Base-by-base conservation (phyloP, 495 filamentous ascomycete genomes). In the Aspergillus mulundensis region DNA sequence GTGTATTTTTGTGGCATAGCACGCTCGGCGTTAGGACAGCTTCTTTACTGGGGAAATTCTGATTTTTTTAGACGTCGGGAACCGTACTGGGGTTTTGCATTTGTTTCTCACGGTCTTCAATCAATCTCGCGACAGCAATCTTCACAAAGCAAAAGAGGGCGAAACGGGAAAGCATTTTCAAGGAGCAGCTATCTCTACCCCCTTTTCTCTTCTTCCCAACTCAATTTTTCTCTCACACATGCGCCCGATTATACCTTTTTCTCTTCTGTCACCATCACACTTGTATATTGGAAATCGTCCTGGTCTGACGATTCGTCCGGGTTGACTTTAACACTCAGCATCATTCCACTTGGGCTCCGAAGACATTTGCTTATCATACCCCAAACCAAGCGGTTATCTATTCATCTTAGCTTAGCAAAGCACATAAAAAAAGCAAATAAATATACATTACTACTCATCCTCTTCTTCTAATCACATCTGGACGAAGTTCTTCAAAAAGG, bases 1-100 rank as follows among this genome's bases (percentile, higher is more conserved):
- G 49, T 66, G 58, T 66, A 62, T 54, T 63, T 53, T 59, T 65
- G 62, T 65, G 63, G 63, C 63, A 63, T 66, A 66, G 63, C 63
- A 61, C 63, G 56, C 63, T 61, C 61, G 63, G 62, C 58, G 62
- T 65, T 65, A 47, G 59, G 62, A 57, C 44, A 50, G 32, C 21
- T 50, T n/a, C 38, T 41, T 46, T 47, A 49, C 50, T 54, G 48
- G 42, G 41, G 38, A 40, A 40, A 28, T 57, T 56, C 49, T 48
- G 39, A 44, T 60, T 46, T 54, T 46, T 46, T 18, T 64, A 64
- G 62, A 64, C 62, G 56, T 54, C 39, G 50, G 51, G 56, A 59
- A 54, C 57, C 54, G 54, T 59, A 56, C 47, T 54, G 58, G 54
- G 62, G 58, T 4, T 4, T 36, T 59, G 58, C 55, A 64, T 61